Evolutionary conservation across 768 basidiomycete genomes (phyloP), one percentile per base, ranked within the genome.

Genomic region (Mycena amicta): DNA sequence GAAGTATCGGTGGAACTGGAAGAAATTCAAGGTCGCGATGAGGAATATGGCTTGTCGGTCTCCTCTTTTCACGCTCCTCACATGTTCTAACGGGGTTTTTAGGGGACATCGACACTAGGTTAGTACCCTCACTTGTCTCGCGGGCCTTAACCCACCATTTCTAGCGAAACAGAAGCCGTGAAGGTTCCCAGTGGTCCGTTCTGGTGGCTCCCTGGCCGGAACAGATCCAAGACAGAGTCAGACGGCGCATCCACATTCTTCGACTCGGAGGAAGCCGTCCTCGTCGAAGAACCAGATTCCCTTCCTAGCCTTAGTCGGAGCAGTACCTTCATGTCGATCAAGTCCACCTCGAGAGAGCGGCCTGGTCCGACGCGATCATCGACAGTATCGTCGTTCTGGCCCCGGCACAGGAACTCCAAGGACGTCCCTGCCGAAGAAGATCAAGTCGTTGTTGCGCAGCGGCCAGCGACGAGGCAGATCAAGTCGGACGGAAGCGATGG

Each of bases 1-100:
- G 15, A 86, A 84, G 64, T 92, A 92, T 67, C 78, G 83, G 50
- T 92, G 90, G 90, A 87, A 81, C 60, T 92, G 90, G 90, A 89
- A 90, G 75, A 89, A 84, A 65, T 92, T 88, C 75, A 85, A 81
- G 72, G 77, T 88, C 53, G 90, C 90, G 3, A 86, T 92, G 83
- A 74, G 79, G 57, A 92, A 84, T 70, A 89, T 92, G 88, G 88
- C 89, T 45, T 92, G 90, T 92, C 66, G 70, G 90, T 80, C 33
- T 54, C 37, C 37, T 56, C 29, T 39, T 39, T 49, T 29, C 13
- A n/a, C n/a, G 29, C 29, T 28, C 16, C n/a, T 8, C 45, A 43
- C 39, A 53, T 50, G 27, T 18, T 52, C 60, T 51, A 45, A 15
- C 33, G 15, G 29, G 5, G 56, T 43, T 26, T 52, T 30, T 60